Evolutionary conservation across 2,329 filamentous ascomycete genomes (phyloP), one percentile per base, ranked within the genome.

Genomic region (Sarocladium oryzae): DNA sequence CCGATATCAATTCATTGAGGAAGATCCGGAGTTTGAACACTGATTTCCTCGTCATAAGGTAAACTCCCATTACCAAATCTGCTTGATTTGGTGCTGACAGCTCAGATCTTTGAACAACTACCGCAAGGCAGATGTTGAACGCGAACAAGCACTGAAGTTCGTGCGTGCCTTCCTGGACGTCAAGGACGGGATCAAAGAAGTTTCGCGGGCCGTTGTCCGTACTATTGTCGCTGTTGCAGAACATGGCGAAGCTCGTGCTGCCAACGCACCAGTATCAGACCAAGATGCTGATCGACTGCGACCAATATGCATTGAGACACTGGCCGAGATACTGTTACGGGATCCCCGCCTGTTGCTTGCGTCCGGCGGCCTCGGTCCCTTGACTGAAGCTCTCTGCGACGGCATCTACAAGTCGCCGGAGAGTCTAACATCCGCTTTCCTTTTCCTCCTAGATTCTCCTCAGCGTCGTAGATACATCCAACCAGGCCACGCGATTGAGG

Each of bases 131-230:
- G 91, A 92, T 59, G 88, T 99, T 16, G 93, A 99, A 71, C 82
- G 95, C 51, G 93, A 99, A 67, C 93, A 99, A 69, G 93, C 93
- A 11, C 74, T 99, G 60, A 99, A 99, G 66, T 96, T 99, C 65
- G 85, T 97, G 23, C 83, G 93, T 53, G 89, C 91, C 9, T 99
- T 99, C 62, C 74, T 99, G 2, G 93, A 99, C 63, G 89, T 97
- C 56, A 96, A 96, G 63, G 89, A 90, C 56, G 93, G 93, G 10
- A 85, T 95, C 8, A 79, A 82, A 56, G 92, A 99, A 65, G 79
- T 99, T 32, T 95, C 93, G 1, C 81, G 88, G 53, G 85, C 89
- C 1, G 84, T 99, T 18, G 87, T 95, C 7, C 83, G 93, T 51
- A 93, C 92, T 6, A 85, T 99, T 52, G 89, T 93, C 28, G 88